phyloP scores from a whole-genome alignment of 164 flowering plant species.

The Macadamia integrifolia region DNA sequence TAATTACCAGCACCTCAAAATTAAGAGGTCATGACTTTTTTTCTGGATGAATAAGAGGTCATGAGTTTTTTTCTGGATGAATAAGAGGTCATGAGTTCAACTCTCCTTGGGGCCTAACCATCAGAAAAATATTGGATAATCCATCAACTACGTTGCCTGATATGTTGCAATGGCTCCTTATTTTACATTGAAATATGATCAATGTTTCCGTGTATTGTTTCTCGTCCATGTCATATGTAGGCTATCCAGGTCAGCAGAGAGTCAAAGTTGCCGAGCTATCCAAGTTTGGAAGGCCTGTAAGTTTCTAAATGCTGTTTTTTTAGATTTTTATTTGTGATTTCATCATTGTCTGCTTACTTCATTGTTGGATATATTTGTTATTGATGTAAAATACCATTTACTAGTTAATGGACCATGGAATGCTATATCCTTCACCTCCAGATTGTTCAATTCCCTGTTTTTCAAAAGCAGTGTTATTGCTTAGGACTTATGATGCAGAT shows the following conservation, averaged over 20 bases:
- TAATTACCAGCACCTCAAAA: too few species aligned
- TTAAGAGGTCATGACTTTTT: too few species aligned
- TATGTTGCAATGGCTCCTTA: background rate
- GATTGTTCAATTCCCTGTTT: too few species aligned
- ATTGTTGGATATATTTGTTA: background rate
- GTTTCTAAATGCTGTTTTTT: constrained; percentile 17
- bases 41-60: background rate
- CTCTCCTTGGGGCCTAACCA: too few species aligned
- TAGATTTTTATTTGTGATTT: background rate
- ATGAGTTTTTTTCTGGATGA: background rate
- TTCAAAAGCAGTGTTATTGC: too few species aligned
- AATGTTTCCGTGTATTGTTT: background rate
- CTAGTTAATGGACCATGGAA: background rate
- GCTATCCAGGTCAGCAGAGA: constrained; percentile 52
- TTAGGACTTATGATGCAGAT: too few species aligned
- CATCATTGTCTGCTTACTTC: background rate
- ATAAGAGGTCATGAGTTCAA: background rate
- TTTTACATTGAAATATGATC: background rate
- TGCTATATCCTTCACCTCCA: background rate
- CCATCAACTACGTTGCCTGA: background rate
- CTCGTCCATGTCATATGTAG: constrained; percentile 22
- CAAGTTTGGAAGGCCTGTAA: constrained; percentile 63
- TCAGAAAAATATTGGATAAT: background rate
- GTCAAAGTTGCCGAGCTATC: constrained; percentile 45
- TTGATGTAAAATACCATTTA: background rate